Conservation (phyloP, 805 yeast species). For the Danielia oregonensis region DNA sequence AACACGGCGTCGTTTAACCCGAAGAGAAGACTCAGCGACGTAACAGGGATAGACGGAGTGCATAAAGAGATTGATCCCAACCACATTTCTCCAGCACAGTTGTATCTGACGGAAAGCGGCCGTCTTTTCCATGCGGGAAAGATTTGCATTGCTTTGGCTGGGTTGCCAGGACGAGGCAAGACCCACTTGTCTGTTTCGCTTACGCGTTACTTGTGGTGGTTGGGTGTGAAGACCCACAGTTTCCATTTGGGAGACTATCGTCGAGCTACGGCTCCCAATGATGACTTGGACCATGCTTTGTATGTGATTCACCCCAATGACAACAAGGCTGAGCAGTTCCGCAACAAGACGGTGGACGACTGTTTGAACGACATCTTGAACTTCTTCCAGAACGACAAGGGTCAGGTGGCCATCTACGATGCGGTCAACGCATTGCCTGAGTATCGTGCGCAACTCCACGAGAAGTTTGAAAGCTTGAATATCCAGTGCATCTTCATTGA, state of each 20-base stretch:
- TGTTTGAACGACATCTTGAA: slow-evolving; percentile 67
- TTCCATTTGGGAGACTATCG: slow-evolving; percentile 86
- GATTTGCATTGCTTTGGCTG: slow-evolving; percentile 82
- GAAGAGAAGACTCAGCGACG: slow-evolving; percentile 36
- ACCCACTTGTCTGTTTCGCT: slow-evolving; percentile 89
- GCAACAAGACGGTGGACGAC: slow-evolving; percentile 55
- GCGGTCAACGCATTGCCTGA: slow-evolving; percentile 82
- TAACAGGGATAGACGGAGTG: slow-evolving; percentile 50
- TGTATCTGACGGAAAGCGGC: slow-evolving; percentile 90
- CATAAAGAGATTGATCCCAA: slow-evolving; percentile 59
- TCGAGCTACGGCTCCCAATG: slow-evolving; percentile 45
- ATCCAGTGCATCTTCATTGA: slow-evolving; percentile 87
- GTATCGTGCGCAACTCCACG: slow-evolving; percentile 58
- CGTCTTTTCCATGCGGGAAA: slow-evolving; percentile 94
- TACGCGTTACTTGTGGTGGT: slow-evolving; percentile 91
- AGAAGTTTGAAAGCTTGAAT: slow-evolving; percentile 49
- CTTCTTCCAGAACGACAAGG: slow-evolving; percentile 72
- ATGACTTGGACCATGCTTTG: slow-evolving; percentile 61
- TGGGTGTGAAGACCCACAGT: slow-evolving; percentile 83
- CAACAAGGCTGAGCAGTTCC: slow-evolving; percentile 32
- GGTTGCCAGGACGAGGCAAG: slow-evolving; percentile 94
- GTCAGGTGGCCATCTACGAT: slow-evolving; percentile 95
- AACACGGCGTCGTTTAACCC: slow-evolving; percentile 25
- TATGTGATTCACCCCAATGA: slow-evolving; percentile 49
- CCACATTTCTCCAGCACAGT: slow-evolving; percentile 85